Conservation (phyloP, 768 basidiomycete genomes). For the Suillus ampliporus region DNA sequence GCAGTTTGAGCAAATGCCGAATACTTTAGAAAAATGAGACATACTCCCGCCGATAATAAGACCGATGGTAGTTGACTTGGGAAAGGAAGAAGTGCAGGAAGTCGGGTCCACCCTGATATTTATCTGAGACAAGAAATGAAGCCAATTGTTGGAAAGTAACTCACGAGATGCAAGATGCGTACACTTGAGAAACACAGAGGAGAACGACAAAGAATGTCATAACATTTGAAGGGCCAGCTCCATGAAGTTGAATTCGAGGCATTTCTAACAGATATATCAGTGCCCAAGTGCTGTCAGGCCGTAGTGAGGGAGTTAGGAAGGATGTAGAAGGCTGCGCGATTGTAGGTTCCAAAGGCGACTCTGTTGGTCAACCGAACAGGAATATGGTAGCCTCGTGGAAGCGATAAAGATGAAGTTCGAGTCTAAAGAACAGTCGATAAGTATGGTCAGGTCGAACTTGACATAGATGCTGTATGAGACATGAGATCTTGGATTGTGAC, state of each 20-base stretch:
- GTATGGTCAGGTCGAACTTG: background rate
- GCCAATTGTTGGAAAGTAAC: background rate
- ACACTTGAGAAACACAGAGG: conserved; percentile 6
- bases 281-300: no score
- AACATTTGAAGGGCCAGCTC: background rate
- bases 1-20: background rate
- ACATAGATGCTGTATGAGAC: background rate
- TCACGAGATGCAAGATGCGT: conserved; percentile 1
- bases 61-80: background rate
- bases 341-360: background rate
- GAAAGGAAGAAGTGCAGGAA: background rate
- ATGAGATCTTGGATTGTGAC: background rate
- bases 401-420: background rate
- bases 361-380: background rate
- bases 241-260: background rate
- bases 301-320: background rate
- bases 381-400: background rate
- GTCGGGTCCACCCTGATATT: background rate
- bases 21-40: background rate
- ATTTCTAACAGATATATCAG: no score
- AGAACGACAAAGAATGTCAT: background rate
- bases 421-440: background rate
- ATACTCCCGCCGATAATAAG: background rate
- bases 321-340: background rate
- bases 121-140: conserved; percentile 1